phyloP scores from a whole-genome alignment of 2,329 filamentous ascomycete genomes.

The Aureobasidium sp. region DNA sequence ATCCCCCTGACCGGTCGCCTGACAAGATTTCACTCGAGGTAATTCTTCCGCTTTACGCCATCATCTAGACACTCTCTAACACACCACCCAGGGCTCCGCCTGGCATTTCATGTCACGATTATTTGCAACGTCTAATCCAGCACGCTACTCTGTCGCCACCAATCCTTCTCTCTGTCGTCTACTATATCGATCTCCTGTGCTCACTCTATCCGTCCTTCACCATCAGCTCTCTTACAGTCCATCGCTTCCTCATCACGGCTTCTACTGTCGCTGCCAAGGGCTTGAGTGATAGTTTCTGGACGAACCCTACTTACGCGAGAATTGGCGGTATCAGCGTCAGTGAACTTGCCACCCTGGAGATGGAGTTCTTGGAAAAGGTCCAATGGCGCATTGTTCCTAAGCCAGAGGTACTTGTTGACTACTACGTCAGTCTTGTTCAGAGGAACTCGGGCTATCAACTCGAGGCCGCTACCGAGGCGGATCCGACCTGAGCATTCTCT shows the following conservation, averaged over 20 bases:
- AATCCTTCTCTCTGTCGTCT: slow-evolving; percentile 96
- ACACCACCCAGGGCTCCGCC: slow-evolving; percentile 58
- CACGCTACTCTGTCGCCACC: slow-evolving; percentile 91
- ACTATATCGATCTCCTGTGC: slow-evolving; percentile 94
- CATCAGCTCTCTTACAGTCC: slow-evolving; percentile 91
- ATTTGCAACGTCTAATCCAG: slow-evolving; percentile 83
- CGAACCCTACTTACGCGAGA: slow-evolving; percentile 90
- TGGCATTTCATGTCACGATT: slow-evolving; percentile 89
- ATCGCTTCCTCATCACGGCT: slow-evolving; percentile 92
- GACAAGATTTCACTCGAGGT: slow-evolving; percentile 93
- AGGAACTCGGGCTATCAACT: slow-evolving; percentile 54
- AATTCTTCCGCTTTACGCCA: slow-evolving; percentile 23
- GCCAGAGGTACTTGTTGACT: slow-evolving; percentile 86
- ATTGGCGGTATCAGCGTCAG: slow-evolving; percentile 87
- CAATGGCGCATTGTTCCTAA: slow-evolving; percentile 97
- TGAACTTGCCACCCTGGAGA: slow-evolving; percentile 82
- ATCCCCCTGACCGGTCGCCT: slow-evolving; percentile 80
- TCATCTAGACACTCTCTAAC: neutral
- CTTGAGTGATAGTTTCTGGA: slow-evolving; percentile 95
- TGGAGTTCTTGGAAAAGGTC: slow-evolving; percentile 86
- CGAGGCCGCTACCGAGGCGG: slow-evolving; percentile 24
- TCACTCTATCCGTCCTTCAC: slow-evolving; percentile 90
- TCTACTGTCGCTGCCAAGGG: slow-evolving; percentile 95
- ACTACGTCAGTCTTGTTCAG: slow-evolving; percentile 81
- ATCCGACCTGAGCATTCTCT: neutral